phyloP scores from a whole-genome alignment of 805 yeast genomes.

The Kodamaea kaohsiungensis region DNA sequence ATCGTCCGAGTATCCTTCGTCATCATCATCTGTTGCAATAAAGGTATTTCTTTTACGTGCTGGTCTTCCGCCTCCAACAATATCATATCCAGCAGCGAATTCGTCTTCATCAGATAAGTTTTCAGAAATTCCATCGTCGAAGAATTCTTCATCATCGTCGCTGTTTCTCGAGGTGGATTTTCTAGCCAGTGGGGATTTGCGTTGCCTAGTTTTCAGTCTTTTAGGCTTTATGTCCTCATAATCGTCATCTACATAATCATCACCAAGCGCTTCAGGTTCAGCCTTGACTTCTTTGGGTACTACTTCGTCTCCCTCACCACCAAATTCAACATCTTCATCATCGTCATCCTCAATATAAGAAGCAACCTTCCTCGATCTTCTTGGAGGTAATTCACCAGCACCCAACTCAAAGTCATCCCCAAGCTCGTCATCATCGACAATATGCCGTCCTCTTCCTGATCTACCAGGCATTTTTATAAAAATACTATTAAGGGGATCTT shows the following conservation, averaged over 20 bases:
- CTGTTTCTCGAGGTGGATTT: constrained; percentile 12
- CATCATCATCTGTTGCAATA: constrained; percentile 41
- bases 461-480: constrained; percentile 12
- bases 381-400: constrained; percentile 10
- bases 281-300: background rate
- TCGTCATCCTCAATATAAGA: constrained; percentile 21
- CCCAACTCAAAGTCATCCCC: constrained; percentile 16
- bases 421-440: constrained; percentile 22
- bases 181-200: constrained; percentile 17
- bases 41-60: constrained; percentile 27
- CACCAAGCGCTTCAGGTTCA: background rate
- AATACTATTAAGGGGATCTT: background rate
- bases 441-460: constrained; percentile 8
- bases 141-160: constrained; percentile 13
- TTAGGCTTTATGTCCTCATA: constrained; percentile 1
- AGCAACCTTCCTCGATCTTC: constrained; percentile 17
- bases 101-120: constrained; percentile 13
- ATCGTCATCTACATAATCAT: constrained; percentile 13
- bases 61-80: constrained; percentile 6
- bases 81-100: constrained; percentile 13
- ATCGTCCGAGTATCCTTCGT: constrained; percentile 15
- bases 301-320: constrained; percentile 13
- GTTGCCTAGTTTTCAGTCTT: background rate
- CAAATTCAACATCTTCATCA: constrained; percentile 1
- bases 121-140: constrained; percentile 5